Conservation (phyloP, 2,329 filamentous ascomycete genomes). For the Aspergillus sp. region DNA sequence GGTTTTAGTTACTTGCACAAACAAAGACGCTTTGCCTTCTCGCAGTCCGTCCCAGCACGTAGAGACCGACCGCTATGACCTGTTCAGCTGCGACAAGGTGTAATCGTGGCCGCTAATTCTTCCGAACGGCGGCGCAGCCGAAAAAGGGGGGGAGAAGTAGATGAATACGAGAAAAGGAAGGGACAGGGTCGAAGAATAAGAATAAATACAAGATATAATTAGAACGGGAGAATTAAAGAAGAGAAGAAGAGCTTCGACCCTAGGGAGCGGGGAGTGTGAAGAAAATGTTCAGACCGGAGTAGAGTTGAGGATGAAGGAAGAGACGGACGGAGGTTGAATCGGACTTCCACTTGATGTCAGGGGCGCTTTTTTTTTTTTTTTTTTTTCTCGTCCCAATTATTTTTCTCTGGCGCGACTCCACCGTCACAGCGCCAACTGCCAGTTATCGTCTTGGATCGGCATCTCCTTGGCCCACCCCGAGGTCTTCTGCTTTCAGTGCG, state of each 20-base stretch:
- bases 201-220: neutral
- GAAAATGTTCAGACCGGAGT: neutral
- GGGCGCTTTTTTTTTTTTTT: constrained; percentile 1
- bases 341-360: neutral
- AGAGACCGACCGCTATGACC: neutral
- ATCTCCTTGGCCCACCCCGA: neutral
- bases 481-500: neutral
- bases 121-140: neutral
- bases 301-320: neutral
- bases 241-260: constrained; percentile 1
- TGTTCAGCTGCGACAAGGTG: neutral
- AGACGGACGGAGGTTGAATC: neutral
- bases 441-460: neutral
- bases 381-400: neutral
- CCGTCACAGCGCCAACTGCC: neutral
- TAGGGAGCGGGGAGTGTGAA: neutral
- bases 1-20: neutral
- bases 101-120: neutral
- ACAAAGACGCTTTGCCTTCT: neutral
- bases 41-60: neutral
- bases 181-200: neutral
- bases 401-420: constrained; percentile 2
- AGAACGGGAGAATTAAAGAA: neutral
- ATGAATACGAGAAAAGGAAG: neutral
- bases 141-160: neutral